Evolutionary conservation across 2,329 filamentous ascomycete species (phyloP), one percentile per base, ranked within the genome.

Genomic region (Claviceps maximensis): DNA sequence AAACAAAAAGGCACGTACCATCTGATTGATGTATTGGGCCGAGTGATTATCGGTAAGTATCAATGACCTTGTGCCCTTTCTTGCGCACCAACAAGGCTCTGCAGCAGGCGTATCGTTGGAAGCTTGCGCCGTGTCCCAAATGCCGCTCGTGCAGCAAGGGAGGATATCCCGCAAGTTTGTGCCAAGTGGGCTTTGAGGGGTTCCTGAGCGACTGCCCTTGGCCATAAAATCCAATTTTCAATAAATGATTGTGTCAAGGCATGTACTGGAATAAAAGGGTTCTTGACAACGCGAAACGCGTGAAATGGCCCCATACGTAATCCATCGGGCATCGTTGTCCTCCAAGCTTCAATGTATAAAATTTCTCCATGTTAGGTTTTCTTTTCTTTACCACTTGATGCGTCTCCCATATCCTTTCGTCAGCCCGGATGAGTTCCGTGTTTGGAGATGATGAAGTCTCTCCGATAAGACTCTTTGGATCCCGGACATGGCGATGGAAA

Each of bases 221-320:
- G 19, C 33, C 8, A 47, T 9, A 49, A 40, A 48, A 54, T 49
- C 17, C 45, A 51, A 45, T 54, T 45, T 48, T 31, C 49, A 49
- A 54, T 52, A 52, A 29, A 49, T 46, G 19, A 45, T 45, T 38
- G 27, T n/a, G 27, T 51, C 27, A 21, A 45, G 53, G 23, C 23
- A 48, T 52, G 53, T 36, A 25, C 17, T 15, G 23, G 2, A 29
- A 49, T 7, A 38, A n/a, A 13, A 19, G 41, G 21, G 40, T 42
- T 42, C 40, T 21, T 42, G 19, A 12, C 52, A 41, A 46, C 52
- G 52, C 42, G 42, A 44, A 50, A 44, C 31, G 21, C 31, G 38
- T 44, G 21, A 25, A 23, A 12, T 44, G 15, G 15, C 8, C 33
- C 15, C 15, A 17, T 7, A 17, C 15, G 13, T 38, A 17, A 15